Conservation (phyloP, 768 basidiomycete species). For the Amanita pallidorosea region DNA sequence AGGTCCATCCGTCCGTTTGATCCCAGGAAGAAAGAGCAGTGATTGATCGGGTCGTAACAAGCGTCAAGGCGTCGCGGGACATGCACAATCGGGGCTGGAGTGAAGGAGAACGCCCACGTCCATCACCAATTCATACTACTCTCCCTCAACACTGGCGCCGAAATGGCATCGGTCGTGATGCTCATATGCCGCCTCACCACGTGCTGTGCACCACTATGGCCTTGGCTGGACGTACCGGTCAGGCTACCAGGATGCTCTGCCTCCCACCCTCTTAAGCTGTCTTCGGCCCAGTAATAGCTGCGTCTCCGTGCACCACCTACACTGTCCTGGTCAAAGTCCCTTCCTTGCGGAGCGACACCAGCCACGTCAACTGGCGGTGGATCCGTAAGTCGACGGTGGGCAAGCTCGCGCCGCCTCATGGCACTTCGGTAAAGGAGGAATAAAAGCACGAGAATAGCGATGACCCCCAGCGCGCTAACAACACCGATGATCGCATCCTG, state of each 20-base stretch:
- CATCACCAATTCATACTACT: slow-evolving; percentile 79
- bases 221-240: slow-evolving; percentile 9
- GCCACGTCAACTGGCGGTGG: slow-evolving; percentile 19
- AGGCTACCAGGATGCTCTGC: slow-evolving; percentile 23
- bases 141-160: slow-evolving; percentile 66
- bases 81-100: background rate
- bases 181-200: slow-evolving; percentile 44
- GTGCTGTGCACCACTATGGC: slow-evolving; percentile 18
- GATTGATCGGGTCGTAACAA: background rate
- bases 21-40: background rate
- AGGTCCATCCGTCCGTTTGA: background rate
- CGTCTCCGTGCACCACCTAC: slow-evolving; percentile 62
- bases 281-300: slow-evolving; percentile 84
- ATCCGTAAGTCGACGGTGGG: slow-evolving; percentile 67
- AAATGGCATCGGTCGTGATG: slow-evolving; percentile 46
- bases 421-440: slow-evolving; percentile 64
- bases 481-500: slow-evolving; percentile 90
- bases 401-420: slow-evolving; percentile 55
- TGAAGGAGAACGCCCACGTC: background rate
- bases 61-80: background rate
- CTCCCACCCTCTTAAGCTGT: slow-evolving; percentile 54
- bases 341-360: slow-evolving; percentile 43
- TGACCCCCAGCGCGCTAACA: slow-evolving; percentile 69
- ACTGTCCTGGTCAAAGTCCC: slow-evolving; percentile 67
- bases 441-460: slow-evolving; percentile 60